A percentile compares a stretch with the other conserved stretches of the same genome.
Conservation (phyloP, 192 early-diverging fungal genomes). For the Chytriomyces sp. region DNA sequence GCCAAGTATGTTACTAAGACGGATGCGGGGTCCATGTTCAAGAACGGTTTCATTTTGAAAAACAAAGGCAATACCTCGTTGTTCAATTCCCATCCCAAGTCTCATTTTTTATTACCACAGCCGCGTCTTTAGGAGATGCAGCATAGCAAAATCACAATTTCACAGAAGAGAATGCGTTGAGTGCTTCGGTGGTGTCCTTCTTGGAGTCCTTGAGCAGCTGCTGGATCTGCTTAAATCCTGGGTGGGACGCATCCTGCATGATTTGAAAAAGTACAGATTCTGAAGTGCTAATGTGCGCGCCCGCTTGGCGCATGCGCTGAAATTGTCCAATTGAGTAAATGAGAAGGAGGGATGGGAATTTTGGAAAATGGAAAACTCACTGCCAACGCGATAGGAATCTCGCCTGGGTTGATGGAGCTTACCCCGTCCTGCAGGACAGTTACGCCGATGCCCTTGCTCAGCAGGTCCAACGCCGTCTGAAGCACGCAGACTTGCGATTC, state of each 20-base stretch:
- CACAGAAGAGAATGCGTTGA: constrained; percentile 35
- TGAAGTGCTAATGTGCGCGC: constrained; percentile 47
- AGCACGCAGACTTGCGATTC: constrained; percentile 92
- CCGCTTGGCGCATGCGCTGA: constrained; percentile 40
- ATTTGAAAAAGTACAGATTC: constrained; percentile 53
- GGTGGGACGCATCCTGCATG: constrained; percentile 73
- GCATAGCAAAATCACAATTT: too few relatives aligned
- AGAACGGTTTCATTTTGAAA: too few relatives aligned
- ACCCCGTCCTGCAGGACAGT: constrained; percentile 93
- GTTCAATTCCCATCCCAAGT: too few relatives aligned
- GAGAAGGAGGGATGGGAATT: background rate
- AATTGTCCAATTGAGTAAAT: constrained; percentile 11
- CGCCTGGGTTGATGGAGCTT: constrained; percentile 79
- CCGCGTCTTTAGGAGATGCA: too few relatives aligned
- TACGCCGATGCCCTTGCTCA: constrained; percentile 76
- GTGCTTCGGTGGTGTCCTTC: constrained; percentile 49
- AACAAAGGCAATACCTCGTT: too few relatives aligned
- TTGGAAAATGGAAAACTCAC: background rate
- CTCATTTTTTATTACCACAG: too few relatives aligned
- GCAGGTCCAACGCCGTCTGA: constrained; percentile 90
- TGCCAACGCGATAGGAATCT: constrained; percentile 53
- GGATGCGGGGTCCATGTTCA: too few relatives aligned
- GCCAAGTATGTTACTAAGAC: too few relatives aligned
- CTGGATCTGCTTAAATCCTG: constrained; percentile 79
- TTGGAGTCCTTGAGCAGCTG: constrained; percentile 84